Base-by-base conservation (phyloP, 2,329 filamentous ascomycete genomes). In the Neonectria punicea region DNA sequence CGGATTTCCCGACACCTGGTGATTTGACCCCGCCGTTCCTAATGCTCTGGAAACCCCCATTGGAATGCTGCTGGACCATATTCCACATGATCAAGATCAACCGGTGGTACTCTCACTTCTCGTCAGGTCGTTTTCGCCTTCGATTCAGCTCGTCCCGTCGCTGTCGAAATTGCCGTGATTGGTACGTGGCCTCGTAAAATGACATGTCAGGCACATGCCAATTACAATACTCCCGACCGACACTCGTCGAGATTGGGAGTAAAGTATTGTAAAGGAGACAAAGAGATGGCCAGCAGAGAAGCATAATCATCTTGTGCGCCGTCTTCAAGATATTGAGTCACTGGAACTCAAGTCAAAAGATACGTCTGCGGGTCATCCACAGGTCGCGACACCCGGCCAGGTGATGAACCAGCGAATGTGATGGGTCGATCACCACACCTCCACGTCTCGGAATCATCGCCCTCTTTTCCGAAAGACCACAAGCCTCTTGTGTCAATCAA, bases 1-100 rank as follows among this genome's bases (percentile, higher is more conserved):
- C 41, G 58, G 25, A 50, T 43, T 54, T 34, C 16, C 53, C 32
- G 39, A 58, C 39, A 32, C 53, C 36, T 47, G 53, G 28, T 16
- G 28, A 32, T 51, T 51, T 28, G 8, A 20, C n/a, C 47, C 47
- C 47, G n/a, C 16, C 28, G 28, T 47, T 7, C n/a, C 47, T 20
- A 28, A 13, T 13, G n/a, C 10, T 16, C 20, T 11, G 20, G 28
- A 30, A 32, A 4, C 4, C 13, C 34, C 49, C 20, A 22, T 46
- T 36, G 25, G 28, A 47, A 47, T 47, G 18, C 43, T 49, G 50
- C 18, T 16, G 20, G 36, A 13, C 34, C 18, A 22, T 14, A 22
- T 53, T 18, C 49, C 30, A 39, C 50, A 36, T 34, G 5, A 25
- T 25, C 5, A 6, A 25, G 30, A 32, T 39, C n/a, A 10, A 25